Evolutionary conservation across 495 filamentous ascomycete species (phyloP).

Genomic region (Talaromyces wortmannii): DNA sequence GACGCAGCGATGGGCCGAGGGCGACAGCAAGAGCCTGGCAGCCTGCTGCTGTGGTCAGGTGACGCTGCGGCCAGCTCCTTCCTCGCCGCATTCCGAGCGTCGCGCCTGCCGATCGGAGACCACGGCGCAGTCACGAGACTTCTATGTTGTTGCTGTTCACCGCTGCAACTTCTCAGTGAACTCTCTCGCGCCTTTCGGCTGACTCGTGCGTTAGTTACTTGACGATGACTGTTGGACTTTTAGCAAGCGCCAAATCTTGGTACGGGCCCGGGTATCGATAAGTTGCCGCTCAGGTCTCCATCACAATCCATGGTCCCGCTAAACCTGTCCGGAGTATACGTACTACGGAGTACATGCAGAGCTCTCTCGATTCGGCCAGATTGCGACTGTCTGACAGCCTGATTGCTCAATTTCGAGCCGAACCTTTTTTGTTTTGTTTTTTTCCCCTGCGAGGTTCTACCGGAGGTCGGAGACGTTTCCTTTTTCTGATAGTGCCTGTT

Average conservation of each 20-base stretch:
- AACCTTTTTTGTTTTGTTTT: conserved; percentile 1
- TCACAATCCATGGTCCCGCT: too few relatives aligned
- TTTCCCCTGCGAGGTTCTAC: not conserved
- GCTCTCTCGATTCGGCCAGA: too few relatives aligned
- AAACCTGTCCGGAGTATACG: too few relatives aligned
- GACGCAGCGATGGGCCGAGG: not conserved
- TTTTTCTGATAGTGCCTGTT: not conserved
- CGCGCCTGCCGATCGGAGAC: not conserved
- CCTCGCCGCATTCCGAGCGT: not conserved
- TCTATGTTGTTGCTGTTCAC: too few relatives aligned
- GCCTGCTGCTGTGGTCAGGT: not conserved
- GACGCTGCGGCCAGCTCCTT: not conserved
- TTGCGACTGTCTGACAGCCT: not conserved
- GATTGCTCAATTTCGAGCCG: conserved; percentile 1
- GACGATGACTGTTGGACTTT: too few relatives aligned
- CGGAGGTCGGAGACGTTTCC: not conserved
- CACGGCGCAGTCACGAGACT: not conserved
- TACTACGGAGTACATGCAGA: too few relatives aligned
- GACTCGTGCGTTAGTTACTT: too few relatives aligned
- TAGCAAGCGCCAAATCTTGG: too few relatives aligned
- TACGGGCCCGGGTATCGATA: not conserved
- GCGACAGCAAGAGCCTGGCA: not conserved
- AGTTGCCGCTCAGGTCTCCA: not conserved
- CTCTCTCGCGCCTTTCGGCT: too few relatives aligned
- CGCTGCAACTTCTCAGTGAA: too few relatives aligned